Conservation (phyloP, 2,329 filamentous ascomycete genomes). For the Fusarium dimerum region DNA sequence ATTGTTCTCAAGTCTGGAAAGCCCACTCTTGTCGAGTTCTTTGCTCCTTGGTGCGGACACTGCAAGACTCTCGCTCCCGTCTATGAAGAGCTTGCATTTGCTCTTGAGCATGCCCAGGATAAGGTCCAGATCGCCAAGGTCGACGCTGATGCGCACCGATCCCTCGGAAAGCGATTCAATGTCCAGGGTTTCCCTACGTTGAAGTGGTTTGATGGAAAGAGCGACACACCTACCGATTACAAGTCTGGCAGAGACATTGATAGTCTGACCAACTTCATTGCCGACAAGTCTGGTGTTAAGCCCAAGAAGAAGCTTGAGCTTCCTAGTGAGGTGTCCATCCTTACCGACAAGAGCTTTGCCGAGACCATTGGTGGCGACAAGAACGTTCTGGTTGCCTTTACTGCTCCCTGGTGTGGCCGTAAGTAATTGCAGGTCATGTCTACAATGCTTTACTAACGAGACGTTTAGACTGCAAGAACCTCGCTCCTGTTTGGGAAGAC, state of each 20-base stretch:
- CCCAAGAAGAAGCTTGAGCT: constrained; percentile 73
- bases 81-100: constrained; percentile 83
- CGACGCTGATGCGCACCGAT: constrained; percentile 86
- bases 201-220: constrained; percentile 98
- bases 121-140: constrained; percentile 92
- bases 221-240: constrained; percentile 81
- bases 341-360: constrained; percentile 80
- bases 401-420: constrained; percentile 98
- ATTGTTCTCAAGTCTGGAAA: constrained; percentile 89
- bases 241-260: constrained; percentile 85
- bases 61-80: constrained; percentile 96
- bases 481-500: constrained; percentile 88
- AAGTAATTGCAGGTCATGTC: constrained; percentile 46
- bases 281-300: constrained; percentile 84
- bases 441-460: constrained; percentile 8
- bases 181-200: constrained; percentile 95
- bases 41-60: constrained; percentile 98
- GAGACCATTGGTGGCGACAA: constrained; percentile 79
- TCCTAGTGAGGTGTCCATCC: constrained; percentile 74
- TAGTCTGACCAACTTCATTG: constrained; percentile 76
- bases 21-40: constrained; percentile 96
- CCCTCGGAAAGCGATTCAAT: constrained; percentile 81
- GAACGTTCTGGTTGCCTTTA: constrained; percentile 93
- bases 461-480: constrained; percentile 84
- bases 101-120: constrained; percentile 70